Conservation (phyloP, 768 basidiomycete genomes). For the Leucocoprinus leucothites region DNA sequence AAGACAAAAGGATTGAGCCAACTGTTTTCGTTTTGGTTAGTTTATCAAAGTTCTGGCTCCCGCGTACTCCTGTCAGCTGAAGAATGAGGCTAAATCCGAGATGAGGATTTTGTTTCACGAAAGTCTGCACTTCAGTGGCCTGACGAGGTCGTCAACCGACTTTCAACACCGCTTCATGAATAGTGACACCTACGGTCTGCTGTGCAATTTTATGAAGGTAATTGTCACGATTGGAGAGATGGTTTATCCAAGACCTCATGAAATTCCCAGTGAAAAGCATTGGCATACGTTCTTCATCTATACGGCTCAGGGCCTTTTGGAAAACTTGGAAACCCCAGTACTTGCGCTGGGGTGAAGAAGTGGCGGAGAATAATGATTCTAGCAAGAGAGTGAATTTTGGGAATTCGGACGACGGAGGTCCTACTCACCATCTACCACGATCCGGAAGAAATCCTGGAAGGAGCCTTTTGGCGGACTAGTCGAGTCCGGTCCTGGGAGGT, state of each 20-base stretch:
- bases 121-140: constrained; percentile 73
- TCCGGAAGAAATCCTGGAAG: constrained; percentile 88
- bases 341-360: constrained; percentile 84
- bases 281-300: constrained; percentile 64
- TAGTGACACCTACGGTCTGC: constrained; percentile 58
- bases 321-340: constrained; percentile 97
- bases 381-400: constrained; percentile 9
- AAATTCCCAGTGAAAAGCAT: constrained; percentile 93
- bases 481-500: constrained; percentile 51
- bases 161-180: not conserved
- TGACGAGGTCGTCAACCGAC: constrained; percentile 24
- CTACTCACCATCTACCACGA: constrained; percentile 83
- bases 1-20: constrained; percentile 73
- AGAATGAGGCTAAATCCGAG: constrained; percentile 84
- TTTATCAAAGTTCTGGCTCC: constrained; percentile 86
- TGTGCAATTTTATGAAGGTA: constrained; percentile 87
- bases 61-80: constrained; percentile 80
- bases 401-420: not conserved
- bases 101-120: constrained; percentile 72
- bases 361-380: constrained; percentile 87
- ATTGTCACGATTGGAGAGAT: constrained; percentile 83
- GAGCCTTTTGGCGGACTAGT: constrained; percentile 46
- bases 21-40: constrained; percentile 92
- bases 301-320: constrained; percentile 69
- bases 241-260: constrained; percentile 96